Evolutionary conservation across 208 protist genomes (phyloP).

Genomic region (Leishmania braziliensis): DNA sequence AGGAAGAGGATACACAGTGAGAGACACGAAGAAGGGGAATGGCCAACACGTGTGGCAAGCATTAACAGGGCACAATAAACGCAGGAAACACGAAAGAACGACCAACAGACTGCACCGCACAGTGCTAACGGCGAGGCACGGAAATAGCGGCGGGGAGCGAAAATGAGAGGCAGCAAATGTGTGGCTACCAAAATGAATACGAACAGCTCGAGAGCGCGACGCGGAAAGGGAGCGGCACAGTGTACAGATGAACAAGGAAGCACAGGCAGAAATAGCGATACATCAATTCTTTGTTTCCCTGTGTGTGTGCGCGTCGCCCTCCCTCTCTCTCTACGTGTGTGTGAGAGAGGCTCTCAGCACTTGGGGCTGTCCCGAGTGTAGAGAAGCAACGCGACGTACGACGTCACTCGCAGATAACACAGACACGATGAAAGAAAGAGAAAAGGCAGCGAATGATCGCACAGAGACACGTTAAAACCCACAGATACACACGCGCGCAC

Average conservation of each 20-base stretch:
- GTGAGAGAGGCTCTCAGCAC: not conserved
- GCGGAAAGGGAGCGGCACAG: too few relatives aligned
- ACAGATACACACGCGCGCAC: not conserved
- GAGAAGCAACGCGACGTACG: not conserved
- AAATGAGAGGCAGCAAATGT: not conserved
- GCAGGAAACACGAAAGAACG: not conserved
- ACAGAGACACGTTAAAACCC: not conserved
- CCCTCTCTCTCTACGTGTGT: not conserved
- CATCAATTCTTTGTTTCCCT: too few relatives aligned
- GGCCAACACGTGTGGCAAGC: not conserved
- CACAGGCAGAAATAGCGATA: too few relatives aligned
- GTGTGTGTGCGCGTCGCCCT: not conserved
- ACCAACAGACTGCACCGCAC: not conserved
- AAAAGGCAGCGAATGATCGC: not conserved
- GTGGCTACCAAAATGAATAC: not conserved
- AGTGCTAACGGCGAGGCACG: too few relatives aligned
- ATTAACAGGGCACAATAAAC: not conserved
- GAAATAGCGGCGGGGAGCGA: not conserved
- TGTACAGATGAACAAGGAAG: too few relatives aligned
- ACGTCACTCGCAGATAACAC: not conserved
- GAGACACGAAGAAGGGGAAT: not conserved
- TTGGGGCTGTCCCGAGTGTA: not conserved
- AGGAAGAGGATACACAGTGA: not conserved
- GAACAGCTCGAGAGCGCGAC: not conserved
- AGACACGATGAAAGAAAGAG: not conserved